These are phyloP conservation scores for Rhizopogon roseolus DNA, from an alignment of 768 basidiomycete species.

Conservation along the genomic window DNA sequence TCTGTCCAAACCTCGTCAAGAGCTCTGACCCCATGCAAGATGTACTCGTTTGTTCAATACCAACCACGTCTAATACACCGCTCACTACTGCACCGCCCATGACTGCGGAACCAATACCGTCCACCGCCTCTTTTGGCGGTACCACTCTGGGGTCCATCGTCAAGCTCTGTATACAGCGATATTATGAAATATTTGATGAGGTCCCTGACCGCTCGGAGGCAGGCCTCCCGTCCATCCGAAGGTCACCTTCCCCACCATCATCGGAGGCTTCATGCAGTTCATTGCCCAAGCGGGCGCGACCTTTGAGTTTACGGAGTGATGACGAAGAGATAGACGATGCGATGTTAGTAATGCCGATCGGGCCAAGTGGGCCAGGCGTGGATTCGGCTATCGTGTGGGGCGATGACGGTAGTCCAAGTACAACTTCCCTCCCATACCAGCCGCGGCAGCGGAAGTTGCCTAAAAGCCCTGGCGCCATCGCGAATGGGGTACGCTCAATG, in stretches of 20 bases:
- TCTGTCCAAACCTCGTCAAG: constrained; percentile 76
- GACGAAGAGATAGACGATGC: constrained; percentile 76
- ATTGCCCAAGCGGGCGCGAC: constrained; percentile 17
- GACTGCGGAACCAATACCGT: constrained; percentile 9
- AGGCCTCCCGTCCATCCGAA: constrained; percentile 23
- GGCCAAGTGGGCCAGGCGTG: constrained; percentile 29
- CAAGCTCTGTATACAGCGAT: constrained; percentile 74
- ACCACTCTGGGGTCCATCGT: constrained; percentile 70
- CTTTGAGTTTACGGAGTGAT: constrained; percentile 31
- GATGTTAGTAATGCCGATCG: constrained; percentile 71
- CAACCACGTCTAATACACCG: constrained; percentile 32
- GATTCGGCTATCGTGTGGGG: constrained; percentile 24
- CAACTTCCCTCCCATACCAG: constrained; percentile 23
- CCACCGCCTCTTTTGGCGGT: constrained; percentile 32
- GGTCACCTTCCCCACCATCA: constrained; percentile 24
- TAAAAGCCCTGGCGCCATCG: constrained; percentile 14
- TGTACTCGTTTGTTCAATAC: constrained; percentile 67
- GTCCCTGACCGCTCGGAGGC: constrained; percentile 68
- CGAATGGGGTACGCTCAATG: constrained; percentile 27
- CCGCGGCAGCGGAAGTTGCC: constrained; percentile 38
- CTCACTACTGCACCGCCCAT: constrained; percentile 5
- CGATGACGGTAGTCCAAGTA: constrained; percentile 4
- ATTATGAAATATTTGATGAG: constrained; percentile 86
- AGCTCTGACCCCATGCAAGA: constrained; percentile 64
- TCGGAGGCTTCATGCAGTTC: constrained; percentile 16